phyloP scores from a whole-genome alignment of 768 basidiomycete species.

The Tremella mesenterica region DNA sequence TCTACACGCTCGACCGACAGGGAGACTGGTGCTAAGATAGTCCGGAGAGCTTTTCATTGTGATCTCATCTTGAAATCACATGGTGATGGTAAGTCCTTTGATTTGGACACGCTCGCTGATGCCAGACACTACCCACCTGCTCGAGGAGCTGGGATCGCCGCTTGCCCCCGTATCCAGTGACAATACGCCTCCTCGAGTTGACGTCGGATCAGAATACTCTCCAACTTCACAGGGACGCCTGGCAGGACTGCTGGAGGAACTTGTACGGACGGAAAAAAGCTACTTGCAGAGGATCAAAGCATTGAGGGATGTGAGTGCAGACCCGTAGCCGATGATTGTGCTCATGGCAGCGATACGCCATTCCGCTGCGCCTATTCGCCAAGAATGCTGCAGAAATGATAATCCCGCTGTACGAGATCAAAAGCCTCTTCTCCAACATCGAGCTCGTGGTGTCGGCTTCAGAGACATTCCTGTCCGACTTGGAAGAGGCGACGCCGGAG shows the following conservation, averaged over 20 bases:
- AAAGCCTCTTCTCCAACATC: constrained; percentile 85
- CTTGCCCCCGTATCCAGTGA: constrained; percentile 13
- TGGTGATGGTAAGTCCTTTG: constrained; percentile 46
- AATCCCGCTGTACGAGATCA: constrained; percentile 81
- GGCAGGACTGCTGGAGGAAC: constrained; percentile 68
- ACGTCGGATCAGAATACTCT: not conserved
- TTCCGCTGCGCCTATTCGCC: constrained; percentile 79
- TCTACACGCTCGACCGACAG: constrained; percentile 32
- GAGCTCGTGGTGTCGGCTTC: constrained; percentile 84
- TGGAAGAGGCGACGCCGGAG: constrained; percentile 66
- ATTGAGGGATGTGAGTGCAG: constrained; percentile 54
- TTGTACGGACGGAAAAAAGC: constrained; percentile 77
- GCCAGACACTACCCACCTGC: constrained; percentile 36
- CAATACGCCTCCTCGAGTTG: not conserved
- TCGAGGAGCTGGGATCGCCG: constrained; percentile 31
- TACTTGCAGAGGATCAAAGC: constrained; percentile 76
- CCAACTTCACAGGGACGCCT: constrained; percentile 43
- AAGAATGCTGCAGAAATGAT: constrained; percentile 76
- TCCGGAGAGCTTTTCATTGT: constrained; percentile 77
- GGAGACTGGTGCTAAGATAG: constrained; percentile 47
- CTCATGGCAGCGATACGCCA: constrained; percentile 62
- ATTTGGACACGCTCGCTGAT: too few species aligned
- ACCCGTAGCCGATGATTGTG: not conserved
- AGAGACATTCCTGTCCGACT: constrained; percentile 69
- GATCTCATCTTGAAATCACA: constrained; percentile 82